Percentiles rank a stretch among this genome's conserved stretches.
phyloP scores from a whole-genome alignment of 2,329 filamentous ascomycete species.

The Sarocladium brachiariae region DNA sequence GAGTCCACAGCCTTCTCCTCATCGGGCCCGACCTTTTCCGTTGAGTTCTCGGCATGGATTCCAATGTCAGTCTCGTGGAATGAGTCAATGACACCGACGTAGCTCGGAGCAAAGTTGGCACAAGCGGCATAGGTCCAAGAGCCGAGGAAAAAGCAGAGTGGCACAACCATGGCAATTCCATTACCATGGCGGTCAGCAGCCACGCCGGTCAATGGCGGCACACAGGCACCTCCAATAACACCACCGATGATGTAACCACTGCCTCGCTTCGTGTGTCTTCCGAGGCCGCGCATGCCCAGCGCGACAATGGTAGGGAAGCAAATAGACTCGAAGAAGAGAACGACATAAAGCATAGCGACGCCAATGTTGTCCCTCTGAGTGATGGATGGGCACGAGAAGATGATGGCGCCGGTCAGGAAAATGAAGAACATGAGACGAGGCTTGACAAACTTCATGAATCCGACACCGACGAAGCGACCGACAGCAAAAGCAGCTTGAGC shows the following conservation, averaged over 20 bases:
- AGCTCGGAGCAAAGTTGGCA: constrained; percentile 61
- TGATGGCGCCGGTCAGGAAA: constrained; percentile 57
- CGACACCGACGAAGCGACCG: constrained; percentile 62
- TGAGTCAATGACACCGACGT: constrained; percentile 56
- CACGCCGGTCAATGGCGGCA: constrained; percentile 64
- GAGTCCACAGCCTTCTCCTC: neutral
- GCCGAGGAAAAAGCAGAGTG: constrained; percentile 50
- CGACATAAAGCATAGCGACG: constrained; percentile 58
- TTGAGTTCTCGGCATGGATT: constrained; percentile 15
- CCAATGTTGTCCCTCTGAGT: constrained; percentile 39
- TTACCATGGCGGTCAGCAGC: constrained; percentile 58
- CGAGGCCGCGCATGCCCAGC: constrained; percentile 67
- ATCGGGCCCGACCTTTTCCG: neutral
- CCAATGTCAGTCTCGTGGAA: constrained; percentile 41
- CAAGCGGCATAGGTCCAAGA: constrained; percentile 50
- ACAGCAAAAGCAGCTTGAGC: constrained; percentile 67
- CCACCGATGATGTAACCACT: constrained; percentile 63
- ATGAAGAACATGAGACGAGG: constrained; percentile 62
- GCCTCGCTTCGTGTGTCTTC: constrained; percentile 70
- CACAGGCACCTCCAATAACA: constrained; percentile 65
- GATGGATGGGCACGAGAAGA: constrained; percentile 51
- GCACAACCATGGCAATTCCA: constrained; percentile 59
- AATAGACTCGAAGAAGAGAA: constrained; percentile 73
- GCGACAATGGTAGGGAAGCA: constrained; percentile 79
- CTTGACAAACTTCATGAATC: constrained; percentile 58